Conservation (phyloP, 176 grass and related monocot genomes). For the Saccharum spontaneum region DNA sequence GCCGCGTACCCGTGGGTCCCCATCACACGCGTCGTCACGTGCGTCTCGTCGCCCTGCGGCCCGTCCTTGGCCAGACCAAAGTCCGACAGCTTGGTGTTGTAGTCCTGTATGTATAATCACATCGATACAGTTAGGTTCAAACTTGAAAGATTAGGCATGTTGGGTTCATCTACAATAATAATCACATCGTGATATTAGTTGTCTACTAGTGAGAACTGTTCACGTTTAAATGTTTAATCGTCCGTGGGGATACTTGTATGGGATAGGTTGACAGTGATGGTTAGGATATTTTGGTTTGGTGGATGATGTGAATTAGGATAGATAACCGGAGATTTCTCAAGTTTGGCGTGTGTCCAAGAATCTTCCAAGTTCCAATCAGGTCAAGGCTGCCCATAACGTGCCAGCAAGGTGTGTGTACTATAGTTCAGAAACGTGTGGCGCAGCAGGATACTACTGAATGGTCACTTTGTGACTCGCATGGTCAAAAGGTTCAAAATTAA, state of each 20-base stretch:
- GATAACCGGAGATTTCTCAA: not conserved
- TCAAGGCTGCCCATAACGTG: not conserved
- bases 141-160: not conserved
- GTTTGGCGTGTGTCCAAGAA: slow-evolving; percentile 19
- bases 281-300: slow-evolving; percentile 28
- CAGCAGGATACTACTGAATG: not conserved
- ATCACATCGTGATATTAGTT: not conserved
- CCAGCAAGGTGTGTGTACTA: not conserved
- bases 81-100: slow-evolving; percentile 81
- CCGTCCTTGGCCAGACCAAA: slow-evolving; percentile 93
- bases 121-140: slow-evolving; percentile 28
- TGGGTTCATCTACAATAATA: not conserved
- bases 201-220: not conserved
- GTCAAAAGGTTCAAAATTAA: slow-evolving; percentile 24
- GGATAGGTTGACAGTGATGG: slow-evolving; percentile 20
- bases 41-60: slow-evolving; percentile 75
- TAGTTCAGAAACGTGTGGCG: slow-evolving; percentile 36
- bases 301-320: not conserved
- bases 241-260: not conserved
- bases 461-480: slow-evolving; percentile 9
- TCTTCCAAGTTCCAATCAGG: slow-evolving; percentile 15
- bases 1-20: slow-evolving; percentile 84
- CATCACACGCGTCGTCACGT: slow-evolving; percentile 90
- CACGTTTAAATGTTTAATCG: not conserved
- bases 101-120: slow-evolving; percentile 44